Conservation (phyloP, 1,284 basidiomycete genomes). For the Cutaneotrichosporon cutaneum region DNA sequence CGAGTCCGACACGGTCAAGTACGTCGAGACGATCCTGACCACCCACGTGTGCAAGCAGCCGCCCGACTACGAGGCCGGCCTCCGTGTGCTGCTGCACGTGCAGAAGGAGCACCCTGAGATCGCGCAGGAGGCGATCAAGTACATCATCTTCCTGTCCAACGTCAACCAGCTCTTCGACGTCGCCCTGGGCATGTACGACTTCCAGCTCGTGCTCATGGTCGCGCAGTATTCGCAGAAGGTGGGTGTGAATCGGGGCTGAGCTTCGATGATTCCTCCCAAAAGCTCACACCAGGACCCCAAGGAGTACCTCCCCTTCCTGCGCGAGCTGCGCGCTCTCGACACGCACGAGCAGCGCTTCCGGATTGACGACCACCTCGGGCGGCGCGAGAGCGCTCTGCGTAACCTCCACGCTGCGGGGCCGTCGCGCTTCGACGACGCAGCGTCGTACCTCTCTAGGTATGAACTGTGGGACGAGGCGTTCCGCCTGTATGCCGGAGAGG, state of each 20-base stretch:
- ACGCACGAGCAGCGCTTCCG: slow-evolving; percentile 80
- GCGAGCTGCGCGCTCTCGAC: slow-evolving; percentile 78
- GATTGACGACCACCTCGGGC: slow-evolving; percentile 89
- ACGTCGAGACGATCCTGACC: slow-evolving; percentile 87
- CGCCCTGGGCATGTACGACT: slow-evolving; percentile 98
- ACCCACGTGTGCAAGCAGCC: slow-evolving; percentile 90
- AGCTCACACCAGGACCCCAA: slow-evolving; percentile 66
- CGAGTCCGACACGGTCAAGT: slow-evolving; percentile 71
- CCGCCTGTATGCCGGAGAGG: slow-evolving; percentile 66
- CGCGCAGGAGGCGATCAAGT: slow-evolving; percentile 95
- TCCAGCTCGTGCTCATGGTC: slow-evolving; percentile 89
- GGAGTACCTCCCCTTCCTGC: slow-evolving; percentile 95
- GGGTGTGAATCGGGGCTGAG: not conserved
- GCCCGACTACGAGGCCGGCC: slow-evolving; percentile 83
- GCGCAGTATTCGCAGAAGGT: slow-evolving; percentile 91
- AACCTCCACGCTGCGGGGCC: slow-evolving; percentile 69
- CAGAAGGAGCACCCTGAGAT: slow-evolving; percentile 68
- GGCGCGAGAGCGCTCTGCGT: slow-evolving; percentile 70
- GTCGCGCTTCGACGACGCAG: slow-evolving; percentile 68
- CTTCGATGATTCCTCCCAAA: too few relatives aligned
- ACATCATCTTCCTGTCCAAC: slow-evolving; percentile 96
- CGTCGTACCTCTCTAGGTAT: slow-evolving; percentile 76
- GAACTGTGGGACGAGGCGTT: slow-evolving; percentile 73
- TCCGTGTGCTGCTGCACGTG: slow-evolving; percentile 72
- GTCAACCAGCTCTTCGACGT: slow-evolving; percentile 89